These are phyloP conservation scores for Xerocomellus amylosporus DNA, from an alignment of 768 basidiomycete genomes.

Conservation along the genomic window DNA sequence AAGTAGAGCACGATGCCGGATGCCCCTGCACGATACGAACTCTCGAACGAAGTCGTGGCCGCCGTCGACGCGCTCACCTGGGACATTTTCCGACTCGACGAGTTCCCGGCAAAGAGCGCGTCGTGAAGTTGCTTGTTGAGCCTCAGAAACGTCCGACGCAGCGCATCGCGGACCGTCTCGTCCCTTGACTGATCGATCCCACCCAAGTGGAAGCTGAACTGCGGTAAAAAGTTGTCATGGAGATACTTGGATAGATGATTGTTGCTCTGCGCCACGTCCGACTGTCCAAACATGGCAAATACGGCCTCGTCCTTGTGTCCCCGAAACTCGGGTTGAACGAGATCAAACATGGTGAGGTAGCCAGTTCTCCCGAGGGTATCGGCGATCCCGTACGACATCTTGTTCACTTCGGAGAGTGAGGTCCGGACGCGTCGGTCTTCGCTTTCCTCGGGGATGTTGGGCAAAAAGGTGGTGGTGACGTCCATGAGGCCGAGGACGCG, in stretches of 20 bases:
- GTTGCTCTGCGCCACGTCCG: slow-evolving; percentile 52
- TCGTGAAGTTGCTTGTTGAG: slow-evolving; percentile 84
- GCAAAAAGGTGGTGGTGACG: slow-evolving; percentile 63
- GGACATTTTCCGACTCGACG: slow-evolving; percentile 67
- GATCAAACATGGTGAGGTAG: slow-evolving; percentile 84
- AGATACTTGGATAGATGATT: slow-evolving; percentile 80
- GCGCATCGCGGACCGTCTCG: slow-evolving; percentile 68
- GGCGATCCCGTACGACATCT: slow-evolving; percentile 95
- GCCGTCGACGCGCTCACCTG: slow-evolving; percentile 50
- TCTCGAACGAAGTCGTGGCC: slow-evolving; percentile 37
- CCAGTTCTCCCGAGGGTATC: slow-evolving; percentile 84
- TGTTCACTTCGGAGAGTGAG: slow-evolving; percentile 82
- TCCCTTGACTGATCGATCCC: slow-evolving; percentile 33
- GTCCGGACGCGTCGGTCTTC: slow-evolving; percentile 91
- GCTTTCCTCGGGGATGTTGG: slow-evolving; percentile 76
- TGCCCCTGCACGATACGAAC: slow-evolving; percentile 66
- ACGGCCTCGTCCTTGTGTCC: slow-evolving; percentile 75
- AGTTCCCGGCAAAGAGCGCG: slow-evolving; percentile 44
- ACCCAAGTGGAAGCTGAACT: slow-evolving; percentile 60
- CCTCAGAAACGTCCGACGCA: slow-evolving; percentile 83
- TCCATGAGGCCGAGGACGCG: slow-evolving; percentile 97
- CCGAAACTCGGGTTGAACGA: slow-evolving; percentile 85
- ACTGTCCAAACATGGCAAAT: slow-evolving; percentile 94
- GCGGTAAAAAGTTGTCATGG: slow-evolving; percentile 71
- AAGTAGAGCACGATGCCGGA: slow-evolving; percentile 88